phyloP scores from a whole-genome alignment of 73 alveolate genomes.

The Paramecium pentaurelia region DNA sequence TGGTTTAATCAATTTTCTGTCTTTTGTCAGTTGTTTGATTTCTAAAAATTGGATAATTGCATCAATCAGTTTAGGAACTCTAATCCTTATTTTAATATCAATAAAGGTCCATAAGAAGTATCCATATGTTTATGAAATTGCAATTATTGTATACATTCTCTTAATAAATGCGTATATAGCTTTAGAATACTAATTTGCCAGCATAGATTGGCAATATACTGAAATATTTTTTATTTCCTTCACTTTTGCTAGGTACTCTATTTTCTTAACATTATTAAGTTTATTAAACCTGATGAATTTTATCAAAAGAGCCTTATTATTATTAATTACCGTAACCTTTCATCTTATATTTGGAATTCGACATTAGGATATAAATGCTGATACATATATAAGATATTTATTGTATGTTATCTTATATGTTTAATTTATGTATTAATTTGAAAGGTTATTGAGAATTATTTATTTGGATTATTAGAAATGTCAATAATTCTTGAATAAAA shows the following conservation, averaged over 20 bases:
- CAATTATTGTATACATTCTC: background rate
- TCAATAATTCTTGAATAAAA: background rate
- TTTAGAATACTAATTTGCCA: background rate
- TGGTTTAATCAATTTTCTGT: background rate
- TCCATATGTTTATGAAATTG: background rate
- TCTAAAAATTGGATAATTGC: background rate
- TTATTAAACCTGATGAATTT: background rate
- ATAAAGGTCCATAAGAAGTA: background rate
- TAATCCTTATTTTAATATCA: background rate
- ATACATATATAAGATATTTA: background rate
- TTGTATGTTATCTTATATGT: background rate
- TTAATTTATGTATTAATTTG: background rate
- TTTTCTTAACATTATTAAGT: background rate
- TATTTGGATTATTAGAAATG: background rate
- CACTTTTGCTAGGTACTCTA: background rate
- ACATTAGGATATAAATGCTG: background rate
- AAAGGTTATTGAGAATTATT: background rate
- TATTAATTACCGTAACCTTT: background rate
- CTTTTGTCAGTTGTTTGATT: background rate
- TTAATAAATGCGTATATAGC: background rate
- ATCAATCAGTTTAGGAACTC: background rate
- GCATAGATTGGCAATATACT: background rate
- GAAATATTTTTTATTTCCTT: background rate
- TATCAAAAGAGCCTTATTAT: background rate
- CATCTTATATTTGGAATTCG: background rate